Evolutionary conservation across 495 filamentous ascomycete species (phyloP), one percentile per base, ranked within the genome.

Genomic region (Clohesyomyces aquaticus): DNA sequence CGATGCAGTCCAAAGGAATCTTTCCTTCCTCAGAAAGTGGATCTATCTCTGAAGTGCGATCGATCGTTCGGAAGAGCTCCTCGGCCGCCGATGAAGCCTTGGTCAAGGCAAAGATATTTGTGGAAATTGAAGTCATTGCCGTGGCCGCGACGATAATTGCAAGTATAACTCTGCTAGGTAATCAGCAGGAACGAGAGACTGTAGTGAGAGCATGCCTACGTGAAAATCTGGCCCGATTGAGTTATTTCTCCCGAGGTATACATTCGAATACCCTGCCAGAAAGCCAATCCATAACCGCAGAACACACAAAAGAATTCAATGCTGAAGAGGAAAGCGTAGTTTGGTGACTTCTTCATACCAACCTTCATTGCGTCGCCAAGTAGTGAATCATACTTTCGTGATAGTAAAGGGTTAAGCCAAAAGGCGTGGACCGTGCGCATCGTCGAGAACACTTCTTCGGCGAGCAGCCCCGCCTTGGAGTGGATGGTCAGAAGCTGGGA

Each of bases 1-100:
- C 94, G 38, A 86, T 79, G 4, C 96, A 82, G 26, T 84, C 71
- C 2, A 90, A 84, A 6, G 92, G 82, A 26, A 55, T 25, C 4
- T 19, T 19, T 21, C 94, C 93, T n/a, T 79, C 81, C 0, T 90
- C 83, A 1, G 81, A 82, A 22, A 83, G 86, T 0, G 94, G 89
- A 73, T 98, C 88, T 38, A 97, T 76, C 1, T 91, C 91, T 0
- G 94, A 98, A 19, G 75, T 61, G 1, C 63, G 56, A 27, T 65
- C 62, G 42, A 74, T 74, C 10, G 62, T 65, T 21, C 55, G 49
- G 65, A 74, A 72, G 18, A 74, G 53, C 29, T 66, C 70, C 26
- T 61, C 51, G 18, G 72, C 72, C 21, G 72, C 63, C 11, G 67
- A 63, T 6, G 67, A 42, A 23, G 70, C 63, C 26, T 72, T 70